Evolutionary conservation across 805 yeast species (phyloP), one percentile per base, ranked within the genome.

Genomic region (Teunomyces lycoperdinae): DNA sequence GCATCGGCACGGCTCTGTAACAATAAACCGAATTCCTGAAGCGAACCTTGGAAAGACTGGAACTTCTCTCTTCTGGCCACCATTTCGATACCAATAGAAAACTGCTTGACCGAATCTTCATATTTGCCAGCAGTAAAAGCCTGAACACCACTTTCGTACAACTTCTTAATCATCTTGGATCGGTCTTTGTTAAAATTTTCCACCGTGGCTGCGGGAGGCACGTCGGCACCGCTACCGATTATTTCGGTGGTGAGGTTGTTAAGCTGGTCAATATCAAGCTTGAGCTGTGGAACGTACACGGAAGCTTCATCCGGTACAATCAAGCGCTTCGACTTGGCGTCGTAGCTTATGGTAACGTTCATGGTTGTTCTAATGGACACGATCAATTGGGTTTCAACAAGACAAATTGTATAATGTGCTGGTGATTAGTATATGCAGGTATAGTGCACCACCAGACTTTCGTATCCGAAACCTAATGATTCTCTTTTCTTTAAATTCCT

Each of bases 1-100:
- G 90, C 83, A 58, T 87, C 95, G 24, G 88, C 78, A 52, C 91
- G 74, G 44, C 87, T 83, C 74, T 83, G 82, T 46, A 87, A 65
- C 60, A 86, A 79, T 55, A 83, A 76, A 38, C 80, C 75, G 43
- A 85, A 64, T 61, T 87, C 94, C 61, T 83, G 87, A 43, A 86
- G 63, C 26, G 87, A 85, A 11, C 85, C 76, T 51, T 81, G 89
- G 63, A 87, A 87, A 4, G 85, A 73, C 60, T 87, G 94, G 69
- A 84, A 85, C 60, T 84, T 83, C 36, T 84, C 78, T 64, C 94
- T 76, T 56, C 85, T 82, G 42, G 73, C 63, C 11, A 85, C 80
- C 77, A 85, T 78, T 46, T 85, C 89, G 31, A 87, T 71, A 3
- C 88, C 92, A 36, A 85, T 68, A 6, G 80, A 62, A 55, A 84